Evolutionary conservation across 495 filamentous ascomycete species (phyloP), one percentile per base, ranked within the genome.

Genomic region (Aspergillus saccharolyticus): DNA sequence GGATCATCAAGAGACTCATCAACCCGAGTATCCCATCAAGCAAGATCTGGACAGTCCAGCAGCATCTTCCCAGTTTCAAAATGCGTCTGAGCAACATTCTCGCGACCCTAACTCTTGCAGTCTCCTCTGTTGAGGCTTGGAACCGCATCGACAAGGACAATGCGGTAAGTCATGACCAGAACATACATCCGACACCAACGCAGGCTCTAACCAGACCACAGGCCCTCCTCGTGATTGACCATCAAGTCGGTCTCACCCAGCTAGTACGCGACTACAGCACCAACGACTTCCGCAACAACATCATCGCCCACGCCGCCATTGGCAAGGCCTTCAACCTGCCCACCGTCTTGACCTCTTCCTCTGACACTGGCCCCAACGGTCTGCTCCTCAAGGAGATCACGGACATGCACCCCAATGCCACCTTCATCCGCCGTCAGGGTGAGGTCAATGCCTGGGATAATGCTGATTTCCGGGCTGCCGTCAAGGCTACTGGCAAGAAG

Each of bases 401-500:
- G 3, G 75, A 82, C 4, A 79, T 87, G 82, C 84, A 87, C 64
- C 88, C 88, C 24, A 75, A 80, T 28, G 81, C 86, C 10, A 80
- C 86, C 2, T 70, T 89, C 17, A 82, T 92, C 66, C 76, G 74
- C 57, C 83, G 89, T 39, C 76, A 87, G 53, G 89, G 89, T 33
- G 88, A 91, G 63, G 88, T 91, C 60, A 79, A 91, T 60, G 89
- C 89, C 4, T 91, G 88, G 88, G 89, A 92, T 66, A 90, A 89
- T 62, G 51, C 75, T 3, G 84, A 89, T 0, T 90, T 91, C 77
- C 79, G 82, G 9, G 74, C 73, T 4, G 88, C 89, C 17, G 80
- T 92, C 50, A 66, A 70, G 42, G 85, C 85, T 3, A 80, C 84
- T 1, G 82, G 82, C 52, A 85, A 82, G 68, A 85, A 78, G 43